These are phyloP conservation scores for Xylaria sp. DNA, from an alignment of 2,329 filamentous ascomycete species.

Conservation along the genomic window DNA sequence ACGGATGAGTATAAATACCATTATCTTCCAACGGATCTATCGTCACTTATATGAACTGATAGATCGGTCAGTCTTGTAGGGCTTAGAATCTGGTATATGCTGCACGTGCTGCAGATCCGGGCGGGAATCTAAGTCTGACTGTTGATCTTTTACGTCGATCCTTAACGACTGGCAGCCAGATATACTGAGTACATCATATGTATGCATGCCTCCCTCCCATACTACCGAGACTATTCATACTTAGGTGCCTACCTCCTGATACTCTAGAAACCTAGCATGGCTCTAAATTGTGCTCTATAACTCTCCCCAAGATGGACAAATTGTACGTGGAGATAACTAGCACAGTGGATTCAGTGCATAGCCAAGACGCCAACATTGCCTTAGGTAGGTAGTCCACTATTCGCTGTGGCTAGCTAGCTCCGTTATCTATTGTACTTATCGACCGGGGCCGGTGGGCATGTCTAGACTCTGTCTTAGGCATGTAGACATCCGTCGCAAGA, in stretches of 20 bases:
- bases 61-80: background rate
- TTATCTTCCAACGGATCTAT: background rate
- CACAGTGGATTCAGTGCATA: background rate
- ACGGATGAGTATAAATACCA: background rate
- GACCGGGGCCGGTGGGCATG: too few species aligned
- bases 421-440: background rate
- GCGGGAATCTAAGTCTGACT: background rate
- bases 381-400: background rate
- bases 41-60: background rate
- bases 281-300: background rate
- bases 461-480: too few species aligned
- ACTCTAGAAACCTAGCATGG: background rate
- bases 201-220: background rate
- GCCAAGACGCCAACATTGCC: background rate
- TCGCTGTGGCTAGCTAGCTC: background rate
- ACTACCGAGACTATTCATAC: background rate
- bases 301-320: background rate
- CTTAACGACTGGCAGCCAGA: background rate
- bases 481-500: too few species aligned
- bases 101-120: slow-evolving; percentile 24
- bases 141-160: slow-evolving; percentile 16
- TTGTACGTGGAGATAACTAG: background rate
- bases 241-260: too few species aligned
- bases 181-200: background rate
- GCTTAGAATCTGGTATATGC: background rate